A percentile compares a stretch with the other conserved stretches of the same genome.
Conservation (phyloP, 345 rosid genomes). For the Arabis alpina region DNA sequence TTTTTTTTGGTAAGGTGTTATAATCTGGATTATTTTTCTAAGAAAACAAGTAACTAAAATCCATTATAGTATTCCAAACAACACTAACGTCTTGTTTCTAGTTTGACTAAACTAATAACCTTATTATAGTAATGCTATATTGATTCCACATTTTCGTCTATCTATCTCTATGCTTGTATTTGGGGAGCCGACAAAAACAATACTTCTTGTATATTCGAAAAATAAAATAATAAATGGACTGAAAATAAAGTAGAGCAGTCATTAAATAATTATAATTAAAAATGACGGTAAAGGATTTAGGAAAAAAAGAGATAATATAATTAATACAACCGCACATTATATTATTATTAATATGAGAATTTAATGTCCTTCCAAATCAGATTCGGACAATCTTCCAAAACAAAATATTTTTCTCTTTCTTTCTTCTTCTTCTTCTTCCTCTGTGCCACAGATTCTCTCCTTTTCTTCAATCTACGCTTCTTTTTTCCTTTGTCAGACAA, state of each 20-base stretch:
- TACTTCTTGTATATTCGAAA: slow-evolving; percentile 2
- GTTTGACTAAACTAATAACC: slow-evolving; percentile 8
- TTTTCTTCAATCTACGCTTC: slow-evolving; percentile 40
- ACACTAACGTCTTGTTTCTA: not conserved
- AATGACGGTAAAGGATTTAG: slow-evolving; percentile 28
- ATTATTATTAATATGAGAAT: slow-evolving; percentile 31
- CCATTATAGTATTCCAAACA: not conserved
- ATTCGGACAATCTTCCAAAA: slow-evolving; percentile 42
- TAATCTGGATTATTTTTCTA: not conserved
- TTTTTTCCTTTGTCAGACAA: slow-evolving; percentile 20
- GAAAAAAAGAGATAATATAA: slow-evolving; percentile 18
- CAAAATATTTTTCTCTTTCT: slow-evolving; percentile 1
- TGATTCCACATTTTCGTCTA: slow-evolving; percentile 15
- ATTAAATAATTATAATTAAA: slow-evolving; percentile 13
- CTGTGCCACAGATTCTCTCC: slow-evolving; percentile 40
- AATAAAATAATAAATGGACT: not conserved
- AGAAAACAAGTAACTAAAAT: not conserved
- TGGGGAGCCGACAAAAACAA: not conserved
- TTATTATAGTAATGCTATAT: not conserved
- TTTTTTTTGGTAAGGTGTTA: not conserved
- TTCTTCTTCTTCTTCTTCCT: slow-evolving; percentile 25
- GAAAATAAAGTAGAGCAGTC: not conserved
- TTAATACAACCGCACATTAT: slow-evolving; percentile 30
- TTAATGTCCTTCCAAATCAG: slow-evolving; percentile 40
- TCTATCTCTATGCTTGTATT: not conserved